Conservation (phyloP, 805 yeast genomes). For the Phaffomyces opuntiae region DNA sequence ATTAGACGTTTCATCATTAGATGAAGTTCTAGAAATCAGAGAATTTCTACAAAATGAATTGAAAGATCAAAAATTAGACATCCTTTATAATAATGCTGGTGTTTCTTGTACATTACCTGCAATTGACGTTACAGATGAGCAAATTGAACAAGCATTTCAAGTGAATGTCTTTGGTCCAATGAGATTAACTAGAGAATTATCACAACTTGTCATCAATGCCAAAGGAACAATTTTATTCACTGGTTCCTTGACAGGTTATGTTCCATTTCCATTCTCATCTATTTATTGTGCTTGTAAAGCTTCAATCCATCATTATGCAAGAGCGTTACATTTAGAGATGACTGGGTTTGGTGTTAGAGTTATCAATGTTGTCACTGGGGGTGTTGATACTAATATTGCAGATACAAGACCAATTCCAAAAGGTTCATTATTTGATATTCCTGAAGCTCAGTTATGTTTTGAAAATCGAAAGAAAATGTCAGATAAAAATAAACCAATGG, state of each 20-base stretch:
- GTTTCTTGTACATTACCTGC: conserved; percentile 69
- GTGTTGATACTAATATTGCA: conserved; percentile 63
- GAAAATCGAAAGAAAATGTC: conserved; percentile 53
- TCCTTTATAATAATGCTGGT: conserved; percentile 73
- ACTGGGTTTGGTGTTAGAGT: conserved; percentile 68
- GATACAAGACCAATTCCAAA: conserved; percentile 55
- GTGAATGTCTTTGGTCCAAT: conserved; percentile 71
- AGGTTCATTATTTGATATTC: conserved; percentile 44
- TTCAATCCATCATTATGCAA: conserved; percentile 68
- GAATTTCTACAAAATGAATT: conserved; percentile 32
- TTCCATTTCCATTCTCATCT: conserved; percentile 65
- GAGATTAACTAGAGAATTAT: conserved; percentile 52
- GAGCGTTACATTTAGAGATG: conserved; percentile 56
- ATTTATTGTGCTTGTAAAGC: conserved; percentile 66
- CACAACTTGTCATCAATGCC: conserved; percentile 49
- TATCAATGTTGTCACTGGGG: conserved; percentile 66
- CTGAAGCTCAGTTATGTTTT: conserved; percentile 45
- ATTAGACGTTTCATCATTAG: conserved; percentile 51
- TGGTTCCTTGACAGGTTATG: conserved; percentile 61
- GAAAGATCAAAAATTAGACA: conserved; percentile 45
- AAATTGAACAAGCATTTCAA: conserved; percentile 42
- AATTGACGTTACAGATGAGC: conserved; percentile 53
- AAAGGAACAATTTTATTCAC: conserved; percentile 69
- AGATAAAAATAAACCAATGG: conserved; percentile 49
- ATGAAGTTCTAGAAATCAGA: conserved; percentile 39